phyloP scores from a whole-genome alignment of 2,329 filamentous ascomycete species.

The Huntiella decipiens region DNA sequence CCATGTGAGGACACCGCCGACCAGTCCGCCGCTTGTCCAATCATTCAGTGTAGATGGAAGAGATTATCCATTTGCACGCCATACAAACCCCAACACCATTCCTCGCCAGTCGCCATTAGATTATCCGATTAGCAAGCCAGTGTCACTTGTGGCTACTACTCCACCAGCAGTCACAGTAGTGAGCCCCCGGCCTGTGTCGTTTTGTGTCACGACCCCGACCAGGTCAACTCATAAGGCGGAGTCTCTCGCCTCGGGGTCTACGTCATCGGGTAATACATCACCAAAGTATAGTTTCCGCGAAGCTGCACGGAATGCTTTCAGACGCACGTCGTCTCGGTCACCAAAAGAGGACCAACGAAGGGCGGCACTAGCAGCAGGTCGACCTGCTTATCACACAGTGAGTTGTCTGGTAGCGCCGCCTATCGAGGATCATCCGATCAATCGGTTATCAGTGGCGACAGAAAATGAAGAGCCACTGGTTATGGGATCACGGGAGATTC shows the following conservation, averaged over 20 bases:
- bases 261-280: neutral
- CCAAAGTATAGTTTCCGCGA: conserved; percentile 7
- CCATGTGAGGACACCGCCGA: neutral
- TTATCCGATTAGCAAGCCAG: neutral
- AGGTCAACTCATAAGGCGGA: neutral
- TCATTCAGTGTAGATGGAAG: neutral
- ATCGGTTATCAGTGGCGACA: neutral
- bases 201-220: neutral
- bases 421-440: neutral
- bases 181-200: neutral
- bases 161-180: conserved; percentile 7
- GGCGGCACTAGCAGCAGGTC: neutral
- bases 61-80: neutral
- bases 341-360: conserved; percentile 3
- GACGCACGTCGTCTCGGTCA: conserved; percentile 5
- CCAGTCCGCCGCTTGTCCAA: neutral
- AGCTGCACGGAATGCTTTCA: conserved; percentile 7
- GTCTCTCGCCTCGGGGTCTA: no score
- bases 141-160: neutral
- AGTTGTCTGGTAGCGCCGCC: neutral
- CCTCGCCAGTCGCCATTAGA: neutral
- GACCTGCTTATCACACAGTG: conserved; percentile 8
- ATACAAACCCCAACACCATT: neutral
- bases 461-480: neutral
- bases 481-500: neutral